Percentiles rank a stretch among this genome's conserved stretches.
These are phyloP conservation scores for Strobilomyces echinocephalus DNA, from an alignment of 768 basidiomycete species.

Conservation along the genomic window DNA sequence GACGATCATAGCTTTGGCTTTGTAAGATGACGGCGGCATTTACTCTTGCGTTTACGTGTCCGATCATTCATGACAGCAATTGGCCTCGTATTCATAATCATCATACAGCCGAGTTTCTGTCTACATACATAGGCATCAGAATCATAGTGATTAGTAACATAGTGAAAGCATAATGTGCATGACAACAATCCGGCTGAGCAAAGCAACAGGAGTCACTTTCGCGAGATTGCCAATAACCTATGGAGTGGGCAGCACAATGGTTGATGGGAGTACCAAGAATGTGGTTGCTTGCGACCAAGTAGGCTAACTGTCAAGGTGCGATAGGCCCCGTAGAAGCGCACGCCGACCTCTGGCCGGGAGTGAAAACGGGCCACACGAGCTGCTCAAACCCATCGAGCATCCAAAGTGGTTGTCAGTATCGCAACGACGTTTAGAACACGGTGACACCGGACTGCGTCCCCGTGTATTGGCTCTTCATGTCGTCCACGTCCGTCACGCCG, in stretches of 20 bases:
- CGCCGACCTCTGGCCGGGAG: constrained; percentile 6
- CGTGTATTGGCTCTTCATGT: constrained; percentile 85
- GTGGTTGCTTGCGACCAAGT: constrained; percentile 15
- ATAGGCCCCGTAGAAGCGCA: constrained; percentile 7
- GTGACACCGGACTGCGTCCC: constrained; percentile 84
- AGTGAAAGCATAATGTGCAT: constrained; percentile 22
- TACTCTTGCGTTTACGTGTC: neutral
- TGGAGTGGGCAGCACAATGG: neutral
- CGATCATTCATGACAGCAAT: neutral
- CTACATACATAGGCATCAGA: constrained; percentile 2
- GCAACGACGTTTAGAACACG: constrained; percentile 53
- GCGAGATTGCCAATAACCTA: constrained; percentile 2
- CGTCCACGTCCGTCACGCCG: constrained; percentile 72
- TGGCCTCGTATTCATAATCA: constrained; percentile 14
- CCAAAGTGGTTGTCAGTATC: constrained; percentile 1
- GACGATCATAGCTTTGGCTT: neutral
- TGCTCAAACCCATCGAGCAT: constrained; percentile 16
- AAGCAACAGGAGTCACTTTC: neutral
- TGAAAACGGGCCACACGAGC: constrained; percentile 1
- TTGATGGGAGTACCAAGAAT: constrained; percentile 1
- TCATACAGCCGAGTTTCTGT: constrained; percentile 14
- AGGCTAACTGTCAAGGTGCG: constrained; percentile 6
- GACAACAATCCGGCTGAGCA: constrained; percentile 9
- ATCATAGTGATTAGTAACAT: constrained; percentile 12
- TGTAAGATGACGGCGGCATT: neutral